These are phyloP conservation scores for Trichoderma orchidacearum DNA, from an alignment of 495 filamentous ascomycete species.

Conservation along the genomic window DNA sequence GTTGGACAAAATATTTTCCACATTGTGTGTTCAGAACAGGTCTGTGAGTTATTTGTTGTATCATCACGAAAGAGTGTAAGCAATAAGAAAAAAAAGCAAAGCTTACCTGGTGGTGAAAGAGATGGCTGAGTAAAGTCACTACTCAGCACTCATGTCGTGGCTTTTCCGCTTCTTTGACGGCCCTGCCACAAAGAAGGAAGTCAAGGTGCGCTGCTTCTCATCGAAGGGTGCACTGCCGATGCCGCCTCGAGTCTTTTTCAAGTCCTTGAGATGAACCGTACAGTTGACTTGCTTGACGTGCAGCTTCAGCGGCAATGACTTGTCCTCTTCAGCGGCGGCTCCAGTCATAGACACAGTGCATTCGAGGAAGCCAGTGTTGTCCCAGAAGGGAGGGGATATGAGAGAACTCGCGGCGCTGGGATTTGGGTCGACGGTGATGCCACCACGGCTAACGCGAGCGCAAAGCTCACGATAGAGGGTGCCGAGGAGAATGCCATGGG, in stretches of 20 bases:
- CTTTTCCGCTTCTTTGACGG: conserved; percentile 7
- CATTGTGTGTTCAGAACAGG: conserved; percentile 61
- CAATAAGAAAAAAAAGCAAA: conserved; percentile 8
- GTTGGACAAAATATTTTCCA: conserved; percentile 53
- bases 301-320: conserved; percentile 8
- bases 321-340: conserved; percentile 4
- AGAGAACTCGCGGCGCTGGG: conserved; percentile 1
- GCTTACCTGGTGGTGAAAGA: conserved; percentile 13
- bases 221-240: conserved; percentile 67
- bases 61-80: conserved; percentile 40
- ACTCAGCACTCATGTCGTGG: neutral
- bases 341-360: conserved; percentile 1
- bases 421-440: neutral
- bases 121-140: neutral
- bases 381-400: conserved; percentile 13
- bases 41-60: conserved; percentile 55
- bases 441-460: conserved; percentile 7
- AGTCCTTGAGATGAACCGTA: conserved; percentile 50
- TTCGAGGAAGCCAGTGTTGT: conserved; percentile 29
- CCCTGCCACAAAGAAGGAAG: conserved; percentile 47
- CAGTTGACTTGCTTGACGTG: conserved; percentile 44
- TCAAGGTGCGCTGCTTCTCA: conserved; percentile 53
- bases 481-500: conserved; percentile 68
- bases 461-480: conserved; percentile 51
- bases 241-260: conserved; percentile 64